Conservation (phyloP, 495 filamentous ascomycete genomes). For the Podospora sp. region DNA sequence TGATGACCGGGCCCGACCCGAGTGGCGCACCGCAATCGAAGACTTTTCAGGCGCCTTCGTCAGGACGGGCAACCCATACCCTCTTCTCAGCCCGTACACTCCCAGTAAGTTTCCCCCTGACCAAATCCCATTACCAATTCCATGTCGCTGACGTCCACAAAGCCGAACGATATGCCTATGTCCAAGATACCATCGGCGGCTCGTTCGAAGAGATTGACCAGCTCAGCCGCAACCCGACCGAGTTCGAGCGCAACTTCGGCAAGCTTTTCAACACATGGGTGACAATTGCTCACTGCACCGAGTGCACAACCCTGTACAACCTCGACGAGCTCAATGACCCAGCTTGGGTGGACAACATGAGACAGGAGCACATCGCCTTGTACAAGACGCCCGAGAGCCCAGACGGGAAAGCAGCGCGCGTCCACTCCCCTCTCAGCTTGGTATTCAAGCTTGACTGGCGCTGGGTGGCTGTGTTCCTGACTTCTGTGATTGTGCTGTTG, state of each 20-base stretch:
- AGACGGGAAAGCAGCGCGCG: neutral
- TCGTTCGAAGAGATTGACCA: neutral
- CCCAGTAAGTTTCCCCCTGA: neutral
- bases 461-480: constrained; percentile 9
- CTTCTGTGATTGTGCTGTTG: constrained; percentile 8
- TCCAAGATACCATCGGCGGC: neutral
- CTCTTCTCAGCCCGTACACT: neutral
- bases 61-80: neutral
- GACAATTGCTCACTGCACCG: neutral
- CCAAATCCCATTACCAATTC: neutral
- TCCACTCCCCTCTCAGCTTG: neutral
- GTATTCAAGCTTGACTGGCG: constrained; percentile 12
- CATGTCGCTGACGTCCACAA: neutral
- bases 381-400: neutral
- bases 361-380: neutral
- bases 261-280: neutral
- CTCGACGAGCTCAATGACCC: neutral
- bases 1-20: neutral
- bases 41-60: neutral
- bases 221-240: neutral
- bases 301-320: neutral
- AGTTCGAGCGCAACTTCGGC: neutral
- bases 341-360: neutral
- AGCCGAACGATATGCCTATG: neutral
- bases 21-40: neutral